Percentiles rank a stretch among this genome's conserved stretches.
These are phyloP conservation scores for Stephania yunnanensis DNA, from an alignment of 164 flowering plant genomes.

Conservation along the genomic window DNA sequence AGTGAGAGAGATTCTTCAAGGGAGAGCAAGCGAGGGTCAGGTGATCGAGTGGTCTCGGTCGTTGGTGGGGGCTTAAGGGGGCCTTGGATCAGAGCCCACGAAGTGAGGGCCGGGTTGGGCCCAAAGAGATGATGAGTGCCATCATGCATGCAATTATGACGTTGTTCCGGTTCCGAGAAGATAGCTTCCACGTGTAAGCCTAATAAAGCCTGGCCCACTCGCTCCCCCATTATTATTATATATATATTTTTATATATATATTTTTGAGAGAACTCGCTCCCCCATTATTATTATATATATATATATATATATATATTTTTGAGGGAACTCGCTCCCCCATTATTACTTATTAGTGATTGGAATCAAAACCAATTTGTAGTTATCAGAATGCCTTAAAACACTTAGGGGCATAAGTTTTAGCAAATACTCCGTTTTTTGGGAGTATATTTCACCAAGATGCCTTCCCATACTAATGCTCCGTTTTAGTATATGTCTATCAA, in stretches of 20 bases:
- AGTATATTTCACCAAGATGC: too few relatives aligned
- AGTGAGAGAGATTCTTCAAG: not conserved
- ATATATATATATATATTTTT: too few relatives aligned
- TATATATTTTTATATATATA: too few relatives aligned
- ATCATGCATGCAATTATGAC: not conserved
- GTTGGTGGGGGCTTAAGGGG: not conserved
- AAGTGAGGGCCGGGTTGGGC: not conserved
- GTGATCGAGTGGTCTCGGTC: not conserved
- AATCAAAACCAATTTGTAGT: too few relatives aligned
- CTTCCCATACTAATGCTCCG: too few relatives aligned
- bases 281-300: too few relatives aligned
- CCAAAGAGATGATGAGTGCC: not conserved
- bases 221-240: too few relatives aligned
- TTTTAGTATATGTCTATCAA: too few relatives aligned
- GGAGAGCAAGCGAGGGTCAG: not conserved
- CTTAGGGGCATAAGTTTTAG: too few relatives aligned
- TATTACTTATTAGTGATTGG: too few relatives aligned
- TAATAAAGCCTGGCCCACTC: not conserved
- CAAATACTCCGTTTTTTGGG: too few relatives aligned
- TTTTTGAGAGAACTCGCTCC: not conserved
- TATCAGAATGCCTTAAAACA: too few relatives aligned
- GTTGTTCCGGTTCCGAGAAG: constrained; percentile 1
- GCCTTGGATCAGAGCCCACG: not conserved
- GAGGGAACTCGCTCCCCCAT: not conserved
- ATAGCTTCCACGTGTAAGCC: not conserved